These are phyloP conservation scores for Ettlia oleoabundans DNA, from an alignment of 139 green algal species.

Conservation along the genomic window DNA sequence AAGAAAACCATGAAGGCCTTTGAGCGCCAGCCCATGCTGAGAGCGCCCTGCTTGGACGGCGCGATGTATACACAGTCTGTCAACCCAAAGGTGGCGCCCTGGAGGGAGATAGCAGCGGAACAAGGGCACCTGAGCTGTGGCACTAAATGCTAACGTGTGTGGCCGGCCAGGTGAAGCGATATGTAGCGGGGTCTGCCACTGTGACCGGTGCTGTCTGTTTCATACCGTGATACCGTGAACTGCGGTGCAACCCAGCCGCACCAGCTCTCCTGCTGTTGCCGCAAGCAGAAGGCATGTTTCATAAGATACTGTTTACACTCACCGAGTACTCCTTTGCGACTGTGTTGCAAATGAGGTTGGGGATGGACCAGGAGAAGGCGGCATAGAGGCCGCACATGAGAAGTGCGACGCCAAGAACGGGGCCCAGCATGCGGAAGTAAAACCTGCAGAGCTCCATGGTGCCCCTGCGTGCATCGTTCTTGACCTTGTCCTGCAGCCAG, in stretches of 20 bases:
- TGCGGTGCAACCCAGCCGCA: not conserved
- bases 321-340: slow-evolving; percentile 28
- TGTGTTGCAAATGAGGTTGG: slow-evolving; percentile 18
- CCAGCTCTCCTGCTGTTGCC: too few species aligned
- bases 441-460: not conserved
- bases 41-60: not conserved
- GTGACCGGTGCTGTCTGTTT: too few species aligned
- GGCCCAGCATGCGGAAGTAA: slow-evolving; percentile 2
- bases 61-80: not conserved
- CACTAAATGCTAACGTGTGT: too few species aligned
- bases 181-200: too few species aligned
- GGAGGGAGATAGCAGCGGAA: not conserved
- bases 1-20: slow-evolving; percentile 40
- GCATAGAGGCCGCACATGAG: not conserved
- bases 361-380: not conserved
- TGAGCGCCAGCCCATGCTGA: not conserved
- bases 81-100: not conserved
- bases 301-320: not conserved
- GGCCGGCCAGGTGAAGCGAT: too few species aligned
- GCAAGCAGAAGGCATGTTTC: too few species aligned
- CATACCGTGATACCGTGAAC: too few species aligned
- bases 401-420: not conserved
- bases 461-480: not conserved
- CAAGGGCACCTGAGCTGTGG: too few species aligned
- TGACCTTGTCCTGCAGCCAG: not conserved